These are phyloP conservation scores for Penicillium sp. DNA, from an alignment of 2,329 filamentous ascomycete genomes.

Conservation along the genomic window DNA sequence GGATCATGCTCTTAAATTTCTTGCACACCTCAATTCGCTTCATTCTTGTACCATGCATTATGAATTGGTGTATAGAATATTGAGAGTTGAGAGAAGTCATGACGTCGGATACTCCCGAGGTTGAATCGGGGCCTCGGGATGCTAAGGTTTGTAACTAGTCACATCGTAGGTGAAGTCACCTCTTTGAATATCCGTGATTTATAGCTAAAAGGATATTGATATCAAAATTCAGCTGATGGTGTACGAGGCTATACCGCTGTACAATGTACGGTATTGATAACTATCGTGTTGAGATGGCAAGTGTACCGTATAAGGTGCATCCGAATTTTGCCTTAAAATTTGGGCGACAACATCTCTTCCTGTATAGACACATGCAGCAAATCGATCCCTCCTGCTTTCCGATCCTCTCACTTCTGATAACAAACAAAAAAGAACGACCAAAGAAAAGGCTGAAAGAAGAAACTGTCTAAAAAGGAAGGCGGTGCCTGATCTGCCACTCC, in stretches of 20 bases:
- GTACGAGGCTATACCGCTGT: neutral
- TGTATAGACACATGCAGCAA: too few species aligned
- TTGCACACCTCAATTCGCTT: neutral
- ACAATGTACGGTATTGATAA: neutral
- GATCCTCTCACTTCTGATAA: neutral
- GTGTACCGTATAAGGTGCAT: neutral
- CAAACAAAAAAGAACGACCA: neutral
- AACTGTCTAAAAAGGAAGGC: neutral
- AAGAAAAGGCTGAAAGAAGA: neutral
- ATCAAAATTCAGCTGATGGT: neutral
- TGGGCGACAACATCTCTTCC: neutral
- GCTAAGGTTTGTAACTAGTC: neutral
- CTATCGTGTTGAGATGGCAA: neutral
- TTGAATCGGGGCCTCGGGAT: neutral
- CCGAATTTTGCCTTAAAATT: neutral
- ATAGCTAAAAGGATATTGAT: neutral
- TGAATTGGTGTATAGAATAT: neutral
- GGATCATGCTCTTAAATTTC: neutral
- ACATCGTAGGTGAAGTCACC: neutral
- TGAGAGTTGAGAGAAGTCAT: neutral
- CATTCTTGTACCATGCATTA: neutral
- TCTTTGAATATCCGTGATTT: neutral
- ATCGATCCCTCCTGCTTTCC: too few species aligned
- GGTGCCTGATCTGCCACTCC: neutral
- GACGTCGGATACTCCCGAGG: slow-evolving; percentile 5